Percentiles rank a stretch among this genome's conserved stretches.
phyloP scores from a whole-genome alignment of 441 rosid genomes.

The Kokia cookei region DNA sequence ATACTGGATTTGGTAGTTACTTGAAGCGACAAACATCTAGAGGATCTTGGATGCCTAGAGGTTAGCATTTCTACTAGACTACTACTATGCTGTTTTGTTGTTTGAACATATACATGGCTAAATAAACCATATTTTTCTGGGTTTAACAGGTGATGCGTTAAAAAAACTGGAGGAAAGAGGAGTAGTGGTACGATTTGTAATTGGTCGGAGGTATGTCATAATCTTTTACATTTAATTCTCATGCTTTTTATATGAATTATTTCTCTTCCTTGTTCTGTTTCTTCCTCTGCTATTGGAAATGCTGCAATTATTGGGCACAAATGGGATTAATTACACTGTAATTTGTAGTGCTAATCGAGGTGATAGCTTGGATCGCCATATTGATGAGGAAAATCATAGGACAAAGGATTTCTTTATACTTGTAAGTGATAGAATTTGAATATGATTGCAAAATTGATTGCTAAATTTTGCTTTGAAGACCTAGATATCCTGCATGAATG shows the following conservation, averaged over 20 bases:
- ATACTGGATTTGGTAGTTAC: constrained; percentile 86
- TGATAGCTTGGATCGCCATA: constrained; percentile 85
- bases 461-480: background rate
- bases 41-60: constrained; percentile 96
- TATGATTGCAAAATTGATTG: background rate
- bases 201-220: constrained; percentile 79
- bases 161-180: constrained; percentile 91
- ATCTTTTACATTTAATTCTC: constrained; percentile 15
- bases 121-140: background rate
- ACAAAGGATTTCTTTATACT: constrained; percentile 85
- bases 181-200: constrained; percentile 76
- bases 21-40: constrained; percentile 71
- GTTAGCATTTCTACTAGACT: constrained; percentile 24
- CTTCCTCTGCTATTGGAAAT: background rate
- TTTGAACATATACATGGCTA: background rate
- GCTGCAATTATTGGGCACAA: background rate
- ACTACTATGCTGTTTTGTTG: background rate
- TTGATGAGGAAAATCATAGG: constrained; percentile 55
- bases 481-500: constrained; percentile 12
- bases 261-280: constrained; percentile 7
- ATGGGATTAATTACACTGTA: constrained; percentile 20
- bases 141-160: constrained; percentile 64
- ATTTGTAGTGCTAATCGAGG: constrained; percentile 83
- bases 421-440: constrained; percentile 41
- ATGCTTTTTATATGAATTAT: background rate